Evolutionary conservation across 2,329 filamentous ascomycete genomes (phyloP).

Genomic region (Diaporthe ilicicola): DNA sequence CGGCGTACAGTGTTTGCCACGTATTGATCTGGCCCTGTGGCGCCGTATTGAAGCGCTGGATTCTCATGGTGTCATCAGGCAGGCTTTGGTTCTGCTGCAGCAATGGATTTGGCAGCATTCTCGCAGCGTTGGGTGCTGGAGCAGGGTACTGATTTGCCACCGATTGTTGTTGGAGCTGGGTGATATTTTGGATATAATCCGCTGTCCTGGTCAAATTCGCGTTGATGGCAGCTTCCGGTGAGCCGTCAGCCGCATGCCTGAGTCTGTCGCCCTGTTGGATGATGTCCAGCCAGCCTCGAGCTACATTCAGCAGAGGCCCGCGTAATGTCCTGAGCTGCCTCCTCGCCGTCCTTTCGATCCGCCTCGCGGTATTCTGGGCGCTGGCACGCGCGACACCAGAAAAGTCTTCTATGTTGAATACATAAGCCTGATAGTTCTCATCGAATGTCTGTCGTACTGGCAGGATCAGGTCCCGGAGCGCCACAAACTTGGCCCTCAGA

Average conservation of each 20-base stretch:
- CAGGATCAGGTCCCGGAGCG: background rate
- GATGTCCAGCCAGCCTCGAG: constrained; percentile 18
- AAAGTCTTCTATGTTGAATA: background rate
- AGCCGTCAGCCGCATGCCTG: background rate
- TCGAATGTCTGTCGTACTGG: constrained; percentile 1
- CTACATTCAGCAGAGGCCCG: background rate
- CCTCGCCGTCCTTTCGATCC: constrained; percentile 12
- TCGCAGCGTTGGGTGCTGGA: background rate
- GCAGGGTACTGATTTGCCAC: background rate
- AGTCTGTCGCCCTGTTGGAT: background rate
- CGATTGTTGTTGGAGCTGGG: background rate
- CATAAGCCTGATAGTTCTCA: background rate
- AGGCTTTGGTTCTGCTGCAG: background rate
- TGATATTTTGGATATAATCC: background rate
- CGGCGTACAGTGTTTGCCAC: constrained; percentile 11
- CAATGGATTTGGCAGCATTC: background rate
- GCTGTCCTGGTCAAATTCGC: background rate
- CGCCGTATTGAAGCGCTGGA: background rate
- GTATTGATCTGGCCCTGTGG: constrained; percentile 2
- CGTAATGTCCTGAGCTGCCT: background rate
- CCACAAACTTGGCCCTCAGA: background rate
- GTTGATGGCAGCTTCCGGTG: background rate
- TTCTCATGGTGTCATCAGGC: background rate
- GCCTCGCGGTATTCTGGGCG: background rate
- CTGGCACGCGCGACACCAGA: background rate